A percentile compares a stretch with the other conserved stretches of the same genome.
Conservation (phyloP, 371 early-diverging fungal species). For the Mucor sp. region DNA sequence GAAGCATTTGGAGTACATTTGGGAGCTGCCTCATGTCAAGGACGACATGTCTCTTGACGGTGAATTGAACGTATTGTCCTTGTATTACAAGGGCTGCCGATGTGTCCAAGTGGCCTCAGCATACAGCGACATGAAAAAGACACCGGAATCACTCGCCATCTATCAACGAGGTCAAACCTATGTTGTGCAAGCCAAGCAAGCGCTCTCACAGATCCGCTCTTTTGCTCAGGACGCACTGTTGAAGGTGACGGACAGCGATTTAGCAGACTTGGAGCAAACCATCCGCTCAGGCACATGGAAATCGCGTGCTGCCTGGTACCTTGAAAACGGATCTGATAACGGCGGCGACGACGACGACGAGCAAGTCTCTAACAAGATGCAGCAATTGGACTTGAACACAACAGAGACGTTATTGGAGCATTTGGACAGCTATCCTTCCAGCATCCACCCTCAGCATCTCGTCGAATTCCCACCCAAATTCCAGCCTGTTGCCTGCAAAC, state of each 20-base stretch:
- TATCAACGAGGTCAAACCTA: conserved; percentile 65
- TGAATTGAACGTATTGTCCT: conserved; percentile 54
- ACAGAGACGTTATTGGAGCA: conserved; percentile 43
- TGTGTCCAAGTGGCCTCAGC: conserved; percentile 56
- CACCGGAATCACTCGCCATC: conserved; percentile 62
- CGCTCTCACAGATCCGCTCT: conserved; percentile 33
- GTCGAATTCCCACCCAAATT: conserved; percentile 72
- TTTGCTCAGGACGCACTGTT: conserved; percentile 42
- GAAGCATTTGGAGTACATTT: conserved; percentile 59
- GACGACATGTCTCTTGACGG: conserved; percentile 52
- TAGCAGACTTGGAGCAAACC: conserved; percentile 48
- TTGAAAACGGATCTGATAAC: conserved; percentile 49
- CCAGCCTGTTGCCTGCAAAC: conserved; percentile 73
- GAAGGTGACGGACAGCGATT: conserved; percentile 41
- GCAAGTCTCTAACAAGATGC: conserved; percentile 42
- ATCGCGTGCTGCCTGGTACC: conserved; percentile 61
- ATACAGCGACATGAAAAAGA: conserved; percentile 50
- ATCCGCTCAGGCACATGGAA: conserved; percentile 58
- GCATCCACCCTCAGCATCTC: conserved; percentile 43
- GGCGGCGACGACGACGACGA: conserved; percentile 16
- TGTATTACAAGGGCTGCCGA: conserved; percentile 53
- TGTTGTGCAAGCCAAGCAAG: conserved; percentile 50
- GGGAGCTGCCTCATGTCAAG: conserved; percentile 55
- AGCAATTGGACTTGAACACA: conserved; percentile 45
- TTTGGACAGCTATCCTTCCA: conserved; percentile 52